These are phyloP conservation scores for Asterophora lycoperdoides DNA, from an alignment of 768 basidiomycete genomes.

Conservation along the genomic window DNA sequence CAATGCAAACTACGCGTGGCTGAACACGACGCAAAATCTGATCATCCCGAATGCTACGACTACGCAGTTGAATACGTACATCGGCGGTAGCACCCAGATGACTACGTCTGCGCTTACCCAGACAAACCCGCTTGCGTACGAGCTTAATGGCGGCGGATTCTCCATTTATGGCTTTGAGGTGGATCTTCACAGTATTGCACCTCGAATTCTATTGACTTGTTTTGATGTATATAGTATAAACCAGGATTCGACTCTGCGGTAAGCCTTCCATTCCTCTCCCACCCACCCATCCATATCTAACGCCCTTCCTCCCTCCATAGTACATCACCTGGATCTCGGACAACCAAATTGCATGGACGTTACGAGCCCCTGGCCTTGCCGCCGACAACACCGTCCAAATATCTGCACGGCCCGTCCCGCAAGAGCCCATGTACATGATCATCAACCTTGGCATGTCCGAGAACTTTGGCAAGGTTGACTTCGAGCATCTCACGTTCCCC, in stretches of 20 bases:
- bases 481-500: constrained; percentile 68
- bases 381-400: constrained; percentile 59
- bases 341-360: constrained; percentile 67
- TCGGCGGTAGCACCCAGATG: constrained; percentile 71
- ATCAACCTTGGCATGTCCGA: constrained; percentile 78
- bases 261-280: constrained; percentile 19
- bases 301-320: constrained; percentile 25
- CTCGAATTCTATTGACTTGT: neutral
- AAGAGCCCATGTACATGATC: constrained; percentile 89
- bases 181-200: constrained; percentile 4
- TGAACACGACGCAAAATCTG: constrained; percentile 55
- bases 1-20: constrained; percentile 67
- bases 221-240: neutral
- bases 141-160: constrained; percentile 52
- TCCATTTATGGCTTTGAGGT: constrained; percentile 80
- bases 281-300: neutral
- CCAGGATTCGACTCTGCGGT: constrained; percentile 64
- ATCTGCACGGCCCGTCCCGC: constrained; percentile 61
- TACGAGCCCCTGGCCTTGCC: constrained; percentile 63
- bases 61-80: constrained; percentile 56
- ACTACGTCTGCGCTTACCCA: constrained; percentile 69
- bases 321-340: constrained; percentile 86
- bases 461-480: constrained; percentile 73
- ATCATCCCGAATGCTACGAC: constrained; percentile 52
- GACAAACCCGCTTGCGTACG: constrained; percentile 72